Evolutionary conservation across 2,329 filamentous ascomycete species (phyloP).

Genomic region (Sphaceloma murrayae): DNA sequence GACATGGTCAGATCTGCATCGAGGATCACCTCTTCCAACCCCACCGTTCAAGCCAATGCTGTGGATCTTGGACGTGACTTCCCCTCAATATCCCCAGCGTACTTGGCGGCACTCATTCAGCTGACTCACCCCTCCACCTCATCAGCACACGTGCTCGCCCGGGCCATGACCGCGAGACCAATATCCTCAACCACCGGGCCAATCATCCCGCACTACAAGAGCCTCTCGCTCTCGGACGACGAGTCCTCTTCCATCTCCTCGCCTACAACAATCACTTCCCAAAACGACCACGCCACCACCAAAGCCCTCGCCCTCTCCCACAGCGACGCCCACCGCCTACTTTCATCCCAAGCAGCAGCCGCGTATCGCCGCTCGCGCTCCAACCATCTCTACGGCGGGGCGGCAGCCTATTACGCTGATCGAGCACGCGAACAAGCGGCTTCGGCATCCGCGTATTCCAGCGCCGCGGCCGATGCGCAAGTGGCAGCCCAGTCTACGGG

Average conservation of each 20-base stretch:
- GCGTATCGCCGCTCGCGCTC: constrained; percentile 56
- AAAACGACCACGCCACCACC: constrained; percentile 21
- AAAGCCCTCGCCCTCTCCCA: constrained; percentile 36
- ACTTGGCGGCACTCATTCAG: constrained; percentile 45
- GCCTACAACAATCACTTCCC: not conserved
- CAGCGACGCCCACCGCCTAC: constrained; percentile 39
- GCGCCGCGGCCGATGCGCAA: constrained; percentile 58
- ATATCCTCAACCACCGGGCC: constrained; percentile 29
- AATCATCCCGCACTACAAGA: constrained; percentile 40
- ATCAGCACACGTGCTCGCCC: constrained; percentile 51
- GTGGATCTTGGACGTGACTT: constrained; percentile 48
- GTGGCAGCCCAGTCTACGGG: constrained; percentile 56
- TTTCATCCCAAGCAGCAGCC: constrained; percentile 48
- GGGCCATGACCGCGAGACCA: constrained; percentile 37
- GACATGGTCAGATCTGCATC: constrained; percentile 36
- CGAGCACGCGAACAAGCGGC: constrained; percentile 56
- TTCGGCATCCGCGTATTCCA: constrained; percentile 48
- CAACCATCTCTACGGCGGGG: constrained; percentile 63
- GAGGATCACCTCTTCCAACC: constrained; percentile 32
- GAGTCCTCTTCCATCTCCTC: constrained; percentile 16
- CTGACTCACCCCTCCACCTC: constrained; percentile 49
- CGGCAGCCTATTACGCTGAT: constrained; percentile 65
- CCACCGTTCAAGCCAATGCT: constrained; percentile 40
- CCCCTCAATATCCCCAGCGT: constrained; percentile 39
- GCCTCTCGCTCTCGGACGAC: constrained; percentile 31